Conservation (phyloP, 2,329 filamentous ascomycete species). For the Fusarium sp. region DNA sequence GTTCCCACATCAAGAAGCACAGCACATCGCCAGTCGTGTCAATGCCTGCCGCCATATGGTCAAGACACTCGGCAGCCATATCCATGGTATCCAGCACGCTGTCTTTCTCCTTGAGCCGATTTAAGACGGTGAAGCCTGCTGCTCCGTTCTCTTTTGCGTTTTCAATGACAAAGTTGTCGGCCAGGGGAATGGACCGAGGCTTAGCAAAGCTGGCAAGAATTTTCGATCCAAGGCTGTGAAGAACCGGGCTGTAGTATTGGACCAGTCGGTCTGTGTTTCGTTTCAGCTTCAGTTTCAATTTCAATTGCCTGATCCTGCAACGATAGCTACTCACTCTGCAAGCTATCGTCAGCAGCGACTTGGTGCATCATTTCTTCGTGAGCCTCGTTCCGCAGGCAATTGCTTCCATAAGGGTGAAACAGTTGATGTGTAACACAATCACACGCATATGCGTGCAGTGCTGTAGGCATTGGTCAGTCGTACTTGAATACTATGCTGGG, state of each 20-base stretch:
- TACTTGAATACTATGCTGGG: background rate
- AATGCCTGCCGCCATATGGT: slow-evolving; percentile 78
- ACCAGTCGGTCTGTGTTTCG: slow-evolving; percentile 65
- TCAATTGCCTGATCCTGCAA: background rate
- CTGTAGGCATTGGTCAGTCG: slow-evolving; percentile 40
- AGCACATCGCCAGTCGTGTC: slow-evolving; percentile 77
- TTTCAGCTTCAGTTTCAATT: slow-evolving; percentile 19
- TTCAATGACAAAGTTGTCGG: slow-evolving; percentile 68
- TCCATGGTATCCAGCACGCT: slow-evolving; percentile 61
- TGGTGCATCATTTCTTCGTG: slow-evolving; percentile 76
- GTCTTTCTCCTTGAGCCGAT: slow-evolving; percentile 65
- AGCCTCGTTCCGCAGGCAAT: slow-evolving; percentile 65
- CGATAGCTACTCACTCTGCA: slow-evolving; percentile 65
- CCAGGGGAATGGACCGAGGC: slow-evolving; percentile 67
- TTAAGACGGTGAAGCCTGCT: slow-evolving; percentile 67
- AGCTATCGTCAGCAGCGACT: slow-evolving; percentile 73
- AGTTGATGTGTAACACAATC: slow-evolving; percentile 76
- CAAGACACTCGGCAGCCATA: slow-evolving; percentile 74
- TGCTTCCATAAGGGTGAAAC: slow-evolving; percentile 73
- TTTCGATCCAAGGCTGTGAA: slow-evolving; percentile 60
- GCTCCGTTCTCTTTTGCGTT: slow-evolving; percentile 59
- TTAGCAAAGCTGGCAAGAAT: slow-evolving; percentile 61
- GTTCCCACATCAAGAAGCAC: slow-evolving; percentile 77
- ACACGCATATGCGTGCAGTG: slow-evolving; percentile 74
- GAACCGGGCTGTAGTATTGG: slow-evolving; percentile 64